Percentiles rank a stretch among this genome's conserved stretches.
Evolutionary conservation across 2,329 filamentous ascomycete species (phyloP).

Genomic region (Pseudopyricularia javanii): DNA sequence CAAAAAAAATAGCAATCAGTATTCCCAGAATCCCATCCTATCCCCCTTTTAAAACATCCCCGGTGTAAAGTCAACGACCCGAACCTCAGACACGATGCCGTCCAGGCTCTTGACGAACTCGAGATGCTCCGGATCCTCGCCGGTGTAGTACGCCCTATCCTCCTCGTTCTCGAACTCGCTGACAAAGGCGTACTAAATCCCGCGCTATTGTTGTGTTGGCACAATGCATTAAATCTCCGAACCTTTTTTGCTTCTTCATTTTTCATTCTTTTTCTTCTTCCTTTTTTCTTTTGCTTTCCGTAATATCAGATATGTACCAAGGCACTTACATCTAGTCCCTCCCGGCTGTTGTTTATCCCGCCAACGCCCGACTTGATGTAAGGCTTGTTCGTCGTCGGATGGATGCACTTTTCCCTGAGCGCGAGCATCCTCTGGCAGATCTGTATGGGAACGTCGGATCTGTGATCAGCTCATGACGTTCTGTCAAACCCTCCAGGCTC

Average conservation of each 20-base stretch:
- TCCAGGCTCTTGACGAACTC: constrained; percentile 41
- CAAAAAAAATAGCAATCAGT: background rate
- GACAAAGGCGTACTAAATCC: constrained; percentile 58
- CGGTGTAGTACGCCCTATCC: constrained; percentile 58
- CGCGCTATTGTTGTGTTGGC: no score
- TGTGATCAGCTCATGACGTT: no score
- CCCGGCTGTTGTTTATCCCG: constrained; percentile 49
- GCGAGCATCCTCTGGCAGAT: constrained; percentile 24
- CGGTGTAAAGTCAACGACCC: constrained; percentile 48
- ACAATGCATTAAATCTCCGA: no score
- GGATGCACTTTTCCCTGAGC: constrained; percentile 47
- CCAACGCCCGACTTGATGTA: constrained; percentile 49
- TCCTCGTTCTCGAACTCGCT: constrained; percentile 50
- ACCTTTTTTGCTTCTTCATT: no score
- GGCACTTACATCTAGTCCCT: constrained; percentile 42
- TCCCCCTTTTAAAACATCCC: constrained; percentile 21
- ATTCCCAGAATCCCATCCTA: background rate
- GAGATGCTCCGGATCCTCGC: constrained; percentile 50
- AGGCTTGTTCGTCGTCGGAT: constrained; percentile 42
- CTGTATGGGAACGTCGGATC: constrained; percentile 8
- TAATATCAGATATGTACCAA: background rate
- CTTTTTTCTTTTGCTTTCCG: background rate
- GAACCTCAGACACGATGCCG: constrained; percentile 35
- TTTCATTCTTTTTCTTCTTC: background rate
- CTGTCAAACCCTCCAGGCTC: background rate